Evolutionary conservation across 768 basidiomycete genomes (phyloP).

Genomic region (Rhodosporidiobolus sp.): DNA sequence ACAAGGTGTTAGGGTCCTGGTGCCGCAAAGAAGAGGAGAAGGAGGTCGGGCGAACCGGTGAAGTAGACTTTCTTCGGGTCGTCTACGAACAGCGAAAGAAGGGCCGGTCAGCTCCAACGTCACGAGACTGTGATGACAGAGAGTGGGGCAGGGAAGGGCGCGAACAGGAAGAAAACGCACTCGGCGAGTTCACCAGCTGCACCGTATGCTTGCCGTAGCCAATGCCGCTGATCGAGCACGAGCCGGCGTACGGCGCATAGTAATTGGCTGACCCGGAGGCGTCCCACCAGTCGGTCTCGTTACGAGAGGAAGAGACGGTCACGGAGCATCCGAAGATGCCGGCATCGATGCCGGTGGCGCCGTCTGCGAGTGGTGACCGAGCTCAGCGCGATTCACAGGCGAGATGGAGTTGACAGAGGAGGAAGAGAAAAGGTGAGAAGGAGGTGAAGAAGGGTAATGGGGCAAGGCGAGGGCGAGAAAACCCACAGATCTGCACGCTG

Average conservation of each 20-base stretch:
- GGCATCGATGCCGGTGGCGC: conserved; percentile 5
- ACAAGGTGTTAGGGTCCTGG: no score
- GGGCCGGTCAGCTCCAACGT: fast-evolving
- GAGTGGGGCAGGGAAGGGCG: neutral
- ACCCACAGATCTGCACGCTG: conserved; percentile 17
- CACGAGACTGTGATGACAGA: no score
- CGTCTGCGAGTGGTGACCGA: no score
- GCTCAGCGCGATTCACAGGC: no score
- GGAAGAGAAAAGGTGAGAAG: neutral
- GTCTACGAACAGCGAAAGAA: neutral
- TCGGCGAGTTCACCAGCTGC: conserved; percentile 1
- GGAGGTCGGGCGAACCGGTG: neutral
- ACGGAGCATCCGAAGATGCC: conserved; percentile 21
- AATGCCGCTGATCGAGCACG: conserved; percentile 3
- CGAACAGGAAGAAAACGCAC: neutral
- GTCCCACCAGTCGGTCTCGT: conserved; percentile 21
- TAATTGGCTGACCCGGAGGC: neutral
- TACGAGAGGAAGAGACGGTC: neutral
- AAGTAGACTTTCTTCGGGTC: conserved; percentile 20
- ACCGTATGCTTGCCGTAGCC: conserved; percentile 20
- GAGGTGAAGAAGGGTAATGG: neutral
- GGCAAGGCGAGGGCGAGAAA: neutral
- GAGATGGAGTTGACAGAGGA: no score
- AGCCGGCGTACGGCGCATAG: conserved; percentile 11
- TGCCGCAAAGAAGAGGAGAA: no score